phyloP scores from a whole-genome alignment of 1,139 yeast species.

The Geotrichum carabidarum region DNA sequence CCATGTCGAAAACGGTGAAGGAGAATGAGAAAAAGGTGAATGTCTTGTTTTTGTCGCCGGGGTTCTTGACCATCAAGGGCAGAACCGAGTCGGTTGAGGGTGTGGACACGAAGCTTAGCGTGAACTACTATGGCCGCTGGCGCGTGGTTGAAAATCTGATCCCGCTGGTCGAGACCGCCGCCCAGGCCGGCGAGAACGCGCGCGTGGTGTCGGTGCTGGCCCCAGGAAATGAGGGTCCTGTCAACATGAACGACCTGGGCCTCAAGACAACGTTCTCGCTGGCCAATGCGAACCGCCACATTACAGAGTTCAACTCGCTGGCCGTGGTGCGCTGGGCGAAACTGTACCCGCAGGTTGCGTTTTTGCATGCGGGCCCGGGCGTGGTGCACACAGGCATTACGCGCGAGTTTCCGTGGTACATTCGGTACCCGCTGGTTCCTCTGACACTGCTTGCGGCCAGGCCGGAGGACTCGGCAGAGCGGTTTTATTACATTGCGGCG shows the following conservation, averaged over 20 bases:
- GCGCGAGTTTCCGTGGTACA: conserved; percentile 29
- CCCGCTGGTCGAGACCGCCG: conserved; percentile 29
- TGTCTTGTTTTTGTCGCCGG: conserved; percentile 30
- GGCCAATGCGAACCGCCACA: conserved; percentile 20
- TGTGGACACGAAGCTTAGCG: conserved; percentile 29
- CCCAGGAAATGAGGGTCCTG: conserved; percentile 30
- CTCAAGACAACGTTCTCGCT: conserved; percentile 24
- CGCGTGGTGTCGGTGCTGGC: conserved; percentile 32
- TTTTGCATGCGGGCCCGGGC: conserved; percentile 34
- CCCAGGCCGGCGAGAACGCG: conserved; percentile 28
- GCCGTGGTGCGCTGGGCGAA: conserved; percentile 28
- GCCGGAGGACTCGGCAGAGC: conserved; percentile 28
- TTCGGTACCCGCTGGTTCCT: conserved; percentile 19
- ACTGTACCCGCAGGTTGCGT: conserved; percentile 29
- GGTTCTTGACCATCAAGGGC: conserved; percentile 26
- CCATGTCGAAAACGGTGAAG: conserved; percentile 22
- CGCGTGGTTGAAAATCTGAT: conserved; percentile 26
- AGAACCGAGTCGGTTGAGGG: conserved; percentile 32
- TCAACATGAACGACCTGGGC: conserved; percentile 28
- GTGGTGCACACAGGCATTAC: conserved; percentile 28
- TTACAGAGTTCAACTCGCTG: conserved; percentile 25
- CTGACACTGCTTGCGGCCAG: conserved; percentile 18
- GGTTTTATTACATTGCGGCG: conserved; percentile 27
- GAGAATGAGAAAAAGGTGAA: conserved; percentile 30
- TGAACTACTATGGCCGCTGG: conserved; percentile 35